phyloP scores from a whole-genome alignment of 1,139 yeast species.

The Yamadazyma siamensis region DNA sequence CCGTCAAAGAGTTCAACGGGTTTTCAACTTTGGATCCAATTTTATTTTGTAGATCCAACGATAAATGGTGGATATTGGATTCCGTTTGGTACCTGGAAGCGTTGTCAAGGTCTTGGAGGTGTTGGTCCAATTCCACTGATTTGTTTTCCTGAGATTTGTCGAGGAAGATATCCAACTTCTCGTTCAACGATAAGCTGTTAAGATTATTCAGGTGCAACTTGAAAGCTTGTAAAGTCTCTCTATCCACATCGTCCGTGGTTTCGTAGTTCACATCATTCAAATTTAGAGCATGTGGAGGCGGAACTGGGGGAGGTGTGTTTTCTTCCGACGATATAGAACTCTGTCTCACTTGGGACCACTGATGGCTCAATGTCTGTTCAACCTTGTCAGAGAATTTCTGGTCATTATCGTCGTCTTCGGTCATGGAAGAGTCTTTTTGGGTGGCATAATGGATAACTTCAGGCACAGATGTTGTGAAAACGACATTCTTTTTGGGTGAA shows the following conservation, averaged over 20 bases:
- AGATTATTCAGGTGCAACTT: slow-evolving; percentile 26
- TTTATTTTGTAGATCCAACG: slow-evolving; percentile 30
- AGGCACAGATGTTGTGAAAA: slow-evolving; percentile 30
- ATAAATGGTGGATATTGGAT: slow-evolving; percentile 34
- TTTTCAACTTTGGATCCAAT: slow-evolving; percentile 22
- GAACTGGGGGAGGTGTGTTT: slow-evolving; percentile 31
- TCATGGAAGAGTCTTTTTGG: slow-evolving; percentile 5
- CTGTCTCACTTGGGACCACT: slow-evolving; percentile 22
- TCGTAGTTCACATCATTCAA: slow-evolving; percentile 6
- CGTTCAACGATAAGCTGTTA: slow-evolving; percentile 34
- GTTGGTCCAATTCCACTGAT: slow-evolving; percentile 31
- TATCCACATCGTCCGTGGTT: slow-evolving; percentile 19
- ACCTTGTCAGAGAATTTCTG: slow-evolving; percentile 9
- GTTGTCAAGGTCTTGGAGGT: slow-evolving; percentile 29
- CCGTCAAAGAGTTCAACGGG: slow-evolving; percentile 33
- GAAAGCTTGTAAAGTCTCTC: slow-evolving; percentile 20
- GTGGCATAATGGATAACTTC: slow-evolving; percentile 35
- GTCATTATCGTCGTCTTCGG: slow-evolving; percentile 6
- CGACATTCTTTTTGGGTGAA: slow-evolving; percentile 42
- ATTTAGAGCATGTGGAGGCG: slow-evolving; percentile 24
- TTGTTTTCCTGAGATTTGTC: slow-evolving; percentile 7
- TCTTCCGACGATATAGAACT: slow-evolving; percentile 14
- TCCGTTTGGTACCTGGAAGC: slow-evolving; percentile 27
- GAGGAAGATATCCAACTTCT: slow-evolving; percentile 36
- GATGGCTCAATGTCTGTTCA: slow-evolving; percentile 18